Conservation (phyloP, 129 eudicot genomes). For the Scalesia atractyloides region DNA sequence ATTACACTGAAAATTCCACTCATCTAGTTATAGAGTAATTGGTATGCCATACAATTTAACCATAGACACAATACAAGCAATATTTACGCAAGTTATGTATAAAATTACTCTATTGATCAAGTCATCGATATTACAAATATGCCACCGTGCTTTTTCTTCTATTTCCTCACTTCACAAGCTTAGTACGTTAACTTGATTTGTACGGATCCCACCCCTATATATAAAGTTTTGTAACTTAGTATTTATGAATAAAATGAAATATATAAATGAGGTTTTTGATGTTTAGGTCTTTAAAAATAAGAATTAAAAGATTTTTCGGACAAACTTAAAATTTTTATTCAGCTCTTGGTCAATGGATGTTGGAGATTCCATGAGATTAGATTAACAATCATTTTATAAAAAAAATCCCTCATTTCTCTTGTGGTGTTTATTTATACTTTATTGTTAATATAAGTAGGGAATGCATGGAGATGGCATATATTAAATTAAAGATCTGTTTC, state of each 20-base stretch:
- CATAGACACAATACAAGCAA: too few relatives aligned
- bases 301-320: background rate
- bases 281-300: background rate
- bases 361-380: slow-evolving; percentile 23
- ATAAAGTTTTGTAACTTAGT: too few relatives aligned
- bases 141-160: too few relatives aligned
- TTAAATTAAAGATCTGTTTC: background rate
- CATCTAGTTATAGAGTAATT: too few relatives aligned
- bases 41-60: too few relatives aligned
- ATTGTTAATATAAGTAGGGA: slow-evolving; percentile 6
- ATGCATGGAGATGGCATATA: background rate
- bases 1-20: too few relatives aligned
- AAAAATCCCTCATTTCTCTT: slow-evolving; percentile 23
- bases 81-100: too few relatives aligned
- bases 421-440: slow-evolving; percentile 15
- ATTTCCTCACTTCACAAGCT: too few relatives aligned
- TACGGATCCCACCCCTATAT: too few relatives aligned
- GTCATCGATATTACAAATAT: too few relatives aligned
- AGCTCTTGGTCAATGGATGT: slow-evolving; percentile 33
- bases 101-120: too few relatives aligned
- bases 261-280: background rate
- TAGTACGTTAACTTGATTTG: too few relatives aligned
- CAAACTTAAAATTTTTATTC: background rate
- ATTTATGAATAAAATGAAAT: background rate
- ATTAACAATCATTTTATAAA: slow-evolving; percentile 7